Conservation (phyloP, 352 stramenopile species). For the Phytophthora europaea region DNA sequence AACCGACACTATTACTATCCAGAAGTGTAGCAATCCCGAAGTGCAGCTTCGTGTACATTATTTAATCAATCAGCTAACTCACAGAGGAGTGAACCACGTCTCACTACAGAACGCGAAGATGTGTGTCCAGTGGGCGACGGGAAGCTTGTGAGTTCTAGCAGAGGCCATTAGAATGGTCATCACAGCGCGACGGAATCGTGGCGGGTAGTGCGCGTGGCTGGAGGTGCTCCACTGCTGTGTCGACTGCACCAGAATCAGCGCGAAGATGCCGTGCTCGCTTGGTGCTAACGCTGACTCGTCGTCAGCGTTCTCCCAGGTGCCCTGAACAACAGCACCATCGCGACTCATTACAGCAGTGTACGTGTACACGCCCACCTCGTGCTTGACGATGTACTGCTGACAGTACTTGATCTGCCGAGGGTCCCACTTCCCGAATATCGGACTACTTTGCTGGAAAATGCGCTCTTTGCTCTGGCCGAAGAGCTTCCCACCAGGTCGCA, state of each 20-base stretch:
- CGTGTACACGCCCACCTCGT: slow-evolving; percentile 64
- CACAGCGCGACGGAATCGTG: slow-evolving; percentile 47
- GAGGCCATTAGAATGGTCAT: slow-evolving; percentile 61
- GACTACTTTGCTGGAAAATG: slow-evolving; percentile 63
- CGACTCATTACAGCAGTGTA: slow-evolving; percentile 51
- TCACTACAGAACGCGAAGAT: slow-evolving; percentile 70
- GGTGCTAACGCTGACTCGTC: slow-evolving; percentile 28
- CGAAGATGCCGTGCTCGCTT: slow-evolving; percentile 71
- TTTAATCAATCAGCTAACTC: background rate
- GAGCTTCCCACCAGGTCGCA: slow-evolving; percentile 48
- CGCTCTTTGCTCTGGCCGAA: slow-evolving; percentile 57
- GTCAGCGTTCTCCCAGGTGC: slow-evolving; percentile 63
- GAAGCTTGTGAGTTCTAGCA: slow-evolving; percentile 48
- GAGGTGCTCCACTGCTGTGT: slow-evolving; percentile 55
- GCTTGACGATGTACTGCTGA: slow-evolving; percentile 72
- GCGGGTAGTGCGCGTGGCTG: slow-evolving; percentile 60
- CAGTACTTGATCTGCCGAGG: slow-evolving; percentile 47
- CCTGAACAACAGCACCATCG: slow-evolving; percentile 55
- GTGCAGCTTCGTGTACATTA: slow-evolving; percentile 8
- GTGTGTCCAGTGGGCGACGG: slow-evolving; percentile 56
- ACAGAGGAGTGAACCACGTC: slow-evolving; percentile 53
- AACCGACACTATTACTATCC: no score
- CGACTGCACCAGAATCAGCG: slow-evolving; percentile 52
- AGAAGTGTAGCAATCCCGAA: background rate
- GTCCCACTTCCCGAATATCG: slow-evolving; percentile 55